Base-by-base conservation (phyloP, 2,329 filamentous ascomycete genomes). In the Xylariaceae sp. region DNA sequence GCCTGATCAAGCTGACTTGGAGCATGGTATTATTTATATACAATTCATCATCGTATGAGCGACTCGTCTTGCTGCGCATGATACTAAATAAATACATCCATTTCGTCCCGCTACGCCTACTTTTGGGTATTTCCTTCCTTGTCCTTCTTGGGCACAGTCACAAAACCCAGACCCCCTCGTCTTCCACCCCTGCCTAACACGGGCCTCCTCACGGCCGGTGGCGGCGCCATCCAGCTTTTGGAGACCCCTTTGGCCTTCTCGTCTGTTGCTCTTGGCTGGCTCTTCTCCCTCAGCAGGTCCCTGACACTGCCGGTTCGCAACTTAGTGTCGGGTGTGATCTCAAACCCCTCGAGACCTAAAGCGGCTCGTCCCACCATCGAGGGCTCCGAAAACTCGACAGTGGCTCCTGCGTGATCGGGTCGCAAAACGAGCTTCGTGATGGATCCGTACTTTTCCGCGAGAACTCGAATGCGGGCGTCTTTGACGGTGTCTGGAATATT, bases 401-500 rank as follows among this genome's bases (percentile, higher is more conserved):
- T 88, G 4, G 92, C 94, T 10, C 92, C 92, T 59, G 88, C 86
- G 63, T 96, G 89, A 61, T 91, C 84, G 1, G 92, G 90, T 51
- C 91, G 86, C 9, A 97, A 80, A 10, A 88, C 80, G 3, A 97
- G 80, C 72, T 92, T 93, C 64, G 87, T 80, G 23, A 97, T 80
- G 1, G 80, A 74, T 0, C 91, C 92, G 50, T 87, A 81, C 1
- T 85, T 81, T 66, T 91, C 88, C 7, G 89, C 85, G 2, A 95
- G 77, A 0, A 86, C 81, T 50, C 84, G 84, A 57, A 99, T 84
- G 35, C 92, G 90, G 1, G 89, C 85, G 69, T 96, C 90, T 65
- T 95, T 97, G 68, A 97, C 85, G 0, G 92, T 97, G 70, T 97
- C 94, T 0, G 94, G 91, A 1, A 99, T 78, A 63, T 92, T 88